Percentiles rank a stretch among this genome's conserved stretches.
Evolutionary conservation across 1,284 basidiomycete genomes (phyloP).

Genomic region (Cutaneotrichosporon spelunceum): DNA sequence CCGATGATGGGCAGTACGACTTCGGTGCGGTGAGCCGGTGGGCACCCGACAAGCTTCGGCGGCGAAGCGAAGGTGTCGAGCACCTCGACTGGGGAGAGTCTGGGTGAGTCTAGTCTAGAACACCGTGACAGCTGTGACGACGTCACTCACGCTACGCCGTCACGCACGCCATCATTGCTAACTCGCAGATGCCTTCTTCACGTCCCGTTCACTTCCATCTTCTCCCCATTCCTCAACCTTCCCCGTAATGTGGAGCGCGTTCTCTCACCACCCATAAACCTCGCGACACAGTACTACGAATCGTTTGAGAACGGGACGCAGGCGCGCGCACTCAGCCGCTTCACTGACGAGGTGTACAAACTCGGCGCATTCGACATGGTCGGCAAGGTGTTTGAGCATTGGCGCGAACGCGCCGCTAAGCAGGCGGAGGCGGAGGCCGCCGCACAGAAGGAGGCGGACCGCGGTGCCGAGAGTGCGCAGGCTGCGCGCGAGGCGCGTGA

Average conservation of each 20-base stretch:
- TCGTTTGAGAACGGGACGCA: conserved; percentile 41
- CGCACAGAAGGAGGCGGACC: not conserved
- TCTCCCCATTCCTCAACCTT: conserved; percentile 35
- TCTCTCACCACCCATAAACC: conserved; percentile 29
- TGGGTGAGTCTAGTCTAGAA: conserved; percentile 40
- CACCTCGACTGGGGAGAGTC: conserved; percentile 43
- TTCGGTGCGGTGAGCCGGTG: conserved; percentile 37
- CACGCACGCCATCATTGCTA: not conserved
- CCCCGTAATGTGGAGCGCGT: conserved; percentile 23
- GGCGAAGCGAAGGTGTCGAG: conserved; percentile 26
- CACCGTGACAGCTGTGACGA: no score
- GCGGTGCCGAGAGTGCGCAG: conserved; percentile 9
- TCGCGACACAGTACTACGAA: conserved; percentile 30
- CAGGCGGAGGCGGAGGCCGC: conserved; percentile 9
- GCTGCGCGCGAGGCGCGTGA: not conserved
- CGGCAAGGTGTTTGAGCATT: conserved; percentile 23
- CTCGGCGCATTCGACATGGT: conserved; percentile 32
- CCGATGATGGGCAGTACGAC: conserved; percentile 43
- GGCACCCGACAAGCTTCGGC: conserved; percentile 17
- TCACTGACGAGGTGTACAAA: conserved; percentile 22
- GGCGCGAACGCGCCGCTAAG: not conserved
- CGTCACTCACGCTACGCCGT: no score
- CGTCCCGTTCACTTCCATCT: conserved; percentile 38
- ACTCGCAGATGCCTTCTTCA: conserved; percentile 36
- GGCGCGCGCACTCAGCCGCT: conserved; percentile 9